These are phyloP conservation scores for Alternaria triticimaculans DNA, from an alignment of 2,329 filamentous ascomycete species.

Conservation along the genomic window DNA sequence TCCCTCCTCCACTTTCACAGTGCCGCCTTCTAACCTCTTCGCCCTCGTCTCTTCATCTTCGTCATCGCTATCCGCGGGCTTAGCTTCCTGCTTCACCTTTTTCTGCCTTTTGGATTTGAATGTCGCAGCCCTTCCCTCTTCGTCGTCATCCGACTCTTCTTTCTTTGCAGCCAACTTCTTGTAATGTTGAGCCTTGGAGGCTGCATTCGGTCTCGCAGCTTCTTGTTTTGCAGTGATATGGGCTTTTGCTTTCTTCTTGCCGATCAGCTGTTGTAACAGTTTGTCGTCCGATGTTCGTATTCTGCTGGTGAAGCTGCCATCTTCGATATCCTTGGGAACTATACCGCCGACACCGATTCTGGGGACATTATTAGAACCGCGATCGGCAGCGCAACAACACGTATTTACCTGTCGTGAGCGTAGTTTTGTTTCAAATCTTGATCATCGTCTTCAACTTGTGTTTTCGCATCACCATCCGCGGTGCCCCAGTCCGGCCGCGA, in stretches of 20 bases:
- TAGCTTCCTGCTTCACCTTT: conserved; percentile 17
- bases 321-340: conserved; percentile 45
- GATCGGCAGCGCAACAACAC: not conserved
- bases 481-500: conserved; percentile 49
- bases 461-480: conserved; percentile 43
- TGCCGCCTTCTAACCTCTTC: conserved; percentile 5
- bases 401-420: conserved; percentile 60
- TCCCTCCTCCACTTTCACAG: not conserved
- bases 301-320: conserved; percentile 47
- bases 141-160: conserved; percentile 50
- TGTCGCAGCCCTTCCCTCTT: conserved; percentile 44
- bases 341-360: conserved; percentile 51
- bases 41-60: conserved; percentile 18
- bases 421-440: conserved; percentile 64
- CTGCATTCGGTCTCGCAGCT: conserved; percentile 24
- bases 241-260: conserved; percentile 51
- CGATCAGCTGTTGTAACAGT: conserved; percentile 51
- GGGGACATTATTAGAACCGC: not conserved
- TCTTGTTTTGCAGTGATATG: conserved; percentile 37
- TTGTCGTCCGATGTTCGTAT: conserved; percentile 52
- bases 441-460: conserved; percentile 54
- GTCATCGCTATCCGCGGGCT: conserved; percentile 13
- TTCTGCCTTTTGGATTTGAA: conserved; percentile 44
- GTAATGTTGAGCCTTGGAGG: conserved; percentile 37
- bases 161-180: conserved; percentile 23